phyloP scores from a whole-genome alignment of 2,329 filamentous ascomycete genomes.

The Talaromyces atroroseus region DNA sequence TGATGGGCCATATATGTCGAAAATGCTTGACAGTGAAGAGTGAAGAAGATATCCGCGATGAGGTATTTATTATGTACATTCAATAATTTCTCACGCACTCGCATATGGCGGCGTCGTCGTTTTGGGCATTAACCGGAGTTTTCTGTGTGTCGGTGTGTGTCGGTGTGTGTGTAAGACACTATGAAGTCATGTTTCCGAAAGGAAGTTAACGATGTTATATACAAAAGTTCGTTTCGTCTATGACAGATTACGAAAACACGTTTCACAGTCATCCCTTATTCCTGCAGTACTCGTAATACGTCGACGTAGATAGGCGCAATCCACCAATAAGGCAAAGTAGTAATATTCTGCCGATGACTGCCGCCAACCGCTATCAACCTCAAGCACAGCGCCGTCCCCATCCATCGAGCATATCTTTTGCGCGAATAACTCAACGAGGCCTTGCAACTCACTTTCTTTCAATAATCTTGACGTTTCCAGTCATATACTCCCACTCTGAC shows the following conservation, averaged over 20 bases:
- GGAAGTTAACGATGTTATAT: not conserved
- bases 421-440: not conserved
- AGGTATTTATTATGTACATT: not conserved
- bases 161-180: not conserved
- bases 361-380: slow-evolving; percentile 5
- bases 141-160: not conserved
- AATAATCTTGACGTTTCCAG: not conserved
- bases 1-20: slow-evolving; percentile 76
- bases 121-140: not conserved
- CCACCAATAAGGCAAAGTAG: not conserved
- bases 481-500: not conserved
- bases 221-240: not conserved
- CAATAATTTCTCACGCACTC: slow-evolving; percentile 2
- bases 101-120: slow-evolving; percentile 10
- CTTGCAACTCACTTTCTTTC: not conserved
- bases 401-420: not conserved
- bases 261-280: not conserved
- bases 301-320: not conserved
- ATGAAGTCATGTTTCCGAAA: not conserved
- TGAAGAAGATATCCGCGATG: not conserved
- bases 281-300: not conserved
- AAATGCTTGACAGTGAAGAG: slow-evolving; percentile 37
- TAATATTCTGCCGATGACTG: slow-evolving; percentile 5
- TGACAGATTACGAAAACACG: not conserved
- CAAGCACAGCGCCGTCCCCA: not conserved